phyloP scores from a whole-genome alignment of 768 basidiomycete species.

The Cyclocybe aegerita region DNA sequence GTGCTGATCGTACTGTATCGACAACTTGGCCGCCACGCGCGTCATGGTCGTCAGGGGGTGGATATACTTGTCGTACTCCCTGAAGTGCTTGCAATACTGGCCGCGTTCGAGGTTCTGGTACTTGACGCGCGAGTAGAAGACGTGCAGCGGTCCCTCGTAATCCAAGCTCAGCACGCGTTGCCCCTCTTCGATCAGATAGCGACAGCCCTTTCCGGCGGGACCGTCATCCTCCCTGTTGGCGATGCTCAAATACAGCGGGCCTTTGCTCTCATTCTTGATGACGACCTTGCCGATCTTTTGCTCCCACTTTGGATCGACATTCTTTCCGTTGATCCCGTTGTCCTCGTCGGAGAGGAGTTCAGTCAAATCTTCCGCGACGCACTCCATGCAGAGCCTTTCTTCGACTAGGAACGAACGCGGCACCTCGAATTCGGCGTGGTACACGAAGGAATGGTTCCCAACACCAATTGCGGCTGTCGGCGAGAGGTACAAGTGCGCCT shows the following conservation, averaged over 20 bases:
- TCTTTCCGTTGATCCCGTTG: constrained; percentile 17
- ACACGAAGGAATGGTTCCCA: constrained; percentile 55
- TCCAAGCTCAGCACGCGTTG: constrained; percentile 1
- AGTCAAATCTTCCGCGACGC: constrained; percentile 31
- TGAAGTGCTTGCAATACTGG: constrained; percentile 29
- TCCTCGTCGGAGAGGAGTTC: constrained; percentile 20
- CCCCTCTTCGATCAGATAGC: constrained; percentile 5
- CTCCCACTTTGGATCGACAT: constrained; percentile 13
- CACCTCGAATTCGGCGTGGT: constrained; percentile 50
- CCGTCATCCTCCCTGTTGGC: no score
- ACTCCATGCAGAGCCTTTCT: constrained; percentile 35
- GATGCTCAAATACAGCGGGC: no score
- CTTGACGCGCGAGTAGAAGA: constrained; percentile 23
- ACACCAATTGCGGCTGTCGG: constrained; percentile 31
- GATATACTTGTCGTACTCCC: constrained; percentile 1
- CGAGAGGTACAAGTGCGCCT: constrained; percentile 50
- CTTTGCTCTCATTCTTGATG: constrained; percentile 1
- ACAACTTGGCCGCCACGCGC: constrained; percentile 43
- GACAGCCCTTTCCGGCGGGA: neutral
- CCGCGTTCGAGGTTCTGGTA: constrained; percentile 31
- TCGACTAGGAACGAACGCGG: constrained; percentile 39
- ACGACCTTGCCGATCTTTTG: constrained; percentile 3
- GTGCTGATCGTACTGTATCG: constrained; percentile 32
- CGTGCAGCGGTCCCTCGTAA: constrained; percentile 27
- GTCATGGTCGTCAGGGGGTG: constrained; percentile 36